Evolutionary conservation across 83 land plant genomes (phyloP).

Genomic region (Picea mariana): DNA sequence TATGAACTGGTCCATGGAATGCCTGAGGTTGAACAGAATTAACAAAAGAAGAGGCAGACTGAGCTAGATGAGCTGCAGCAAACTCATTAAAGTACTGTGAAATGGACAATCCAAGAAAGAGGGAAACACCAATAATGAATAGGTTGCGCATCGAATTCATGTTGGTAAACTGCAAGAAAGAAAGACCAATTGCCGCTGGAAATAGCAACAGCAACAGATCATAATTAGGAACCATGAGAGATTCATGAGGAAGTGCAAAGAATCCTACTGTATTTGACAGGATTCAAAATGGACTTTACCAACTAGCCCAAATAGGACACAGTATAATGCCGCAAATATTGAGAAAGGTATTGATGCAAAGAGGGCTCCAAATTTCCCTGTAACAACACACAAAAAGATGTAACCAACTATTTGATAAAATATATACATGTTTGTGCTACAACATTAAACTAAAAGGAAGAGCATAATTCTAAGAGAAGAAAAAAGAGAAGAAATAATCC

Average conservation of each 20-base stretch:
- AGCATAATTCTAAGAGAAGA: not conserved
- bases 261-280: not conserved
- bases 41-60: not conserved
- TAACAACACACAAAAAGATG: constrained; percentile 6
- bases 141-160: constrained; percentile 90
- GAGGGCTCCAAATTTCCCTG: constrained; percentile 97
- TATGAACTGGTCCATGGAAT: constrained; percentile 70
- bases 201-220: not conserved
- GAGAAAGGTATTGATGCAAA: constrained; percentile 89
- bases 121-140: constrained; percentile 77
- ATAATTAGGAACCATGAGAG: not conserved
- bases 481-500: not conserved
- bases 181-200: constrained; percentile 83
- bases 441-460: not conserved
- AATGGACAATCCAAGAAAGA: constrained; percentile 85
- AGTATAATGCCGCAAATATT: constrained; percentile 79
- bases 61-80: constrained; percentile 21
- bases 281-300: constrained; percentile 43
- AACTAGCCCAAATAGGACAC: constrained; percentile 76
- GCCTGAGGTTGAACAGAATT: constrained; percentile 17
- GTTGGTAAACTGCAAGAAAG: constrained; percentile 88
- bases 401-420: not conserved
- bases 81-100: constrained; percentile 84
- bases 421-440: not conserved
- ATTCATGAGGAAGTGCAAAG: not conserved